Evolutionary conservation across 2,329 filamentous ascomycete genomes (phyloP).

Genomic region (Leptographium galeiforme): DNA sequence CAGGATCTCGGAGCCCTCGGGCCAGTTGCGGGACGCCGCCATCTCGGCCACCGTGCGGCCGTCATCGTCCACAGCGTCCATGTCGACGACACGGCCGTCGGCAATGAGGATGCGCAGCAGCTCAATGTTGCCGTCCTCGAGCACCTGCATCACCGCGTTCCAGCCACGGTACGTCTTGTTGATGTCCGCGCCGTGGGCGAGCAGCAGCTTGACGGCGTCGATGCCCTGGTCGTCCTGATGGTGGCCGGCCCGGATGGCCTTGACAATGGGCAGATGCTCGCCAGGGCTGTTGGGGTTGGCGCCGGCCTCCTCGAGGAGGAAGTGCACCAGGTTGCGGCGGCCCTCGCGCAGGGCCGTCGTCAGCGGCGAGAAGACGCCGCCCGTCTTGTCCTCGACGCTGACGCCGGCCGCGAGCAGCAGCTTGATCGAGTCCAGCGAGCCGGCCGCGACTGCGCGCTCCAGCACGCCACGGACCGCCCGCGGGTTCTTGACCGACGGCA

Average conservation of each 20-base stretch:
- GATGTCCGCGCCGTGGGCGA: slow-evolving; percentile 51
- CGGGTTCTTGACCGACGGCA: slow-evolving; percentile 37
- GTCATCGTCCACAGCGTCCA: slow-evolving; percentile 15
- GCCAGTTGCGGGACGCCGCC: slow-evolving; percentile 43
- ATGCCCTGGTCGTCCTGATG: slow-evolving; percentile 45
- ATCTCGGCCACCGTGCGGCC: slow-evolving; percentile 37
- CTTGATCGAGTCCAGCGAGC: slow-evolving; percentile 54
- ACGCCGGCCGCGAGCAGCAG: slow-evolving; percentile 50
- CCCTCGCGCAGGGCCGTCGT: slow-evolving; percentile 19
- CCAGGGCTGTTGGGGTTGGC: slow-evolving; percentile 31
- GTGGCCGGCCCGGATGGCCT: slow-evolving; percentile 47
- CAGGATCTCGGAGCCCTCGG: slow-evolving; percentile 39
- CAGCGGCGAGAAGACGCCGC: slow-evolving; percentile 49
- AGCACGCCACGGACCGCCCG: slow-evolving; percentile 22
- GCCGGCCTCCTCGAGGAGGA: slow-evolving; percentile 19
- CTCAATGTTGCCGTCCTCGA: slow-evolving; percentile 47
- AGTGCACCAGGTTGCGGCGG: slow-evolving; percentile 38
- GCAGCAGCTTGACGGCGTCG: slow-evolving; percentile 34
- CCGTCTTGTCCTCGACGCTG: slow-evolving; percentile 58
- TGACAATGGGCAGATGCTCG: slow-evolving; percentile 59
- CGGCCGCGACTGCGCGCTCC: slow-evolving; percentile 27
- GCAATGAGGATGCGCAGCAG: slow-evolving; percentile 39
- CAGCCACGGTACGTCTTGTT: slow-evolving; percentile 55
- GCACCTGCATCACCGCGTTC: slow-evolving; percentile 51
- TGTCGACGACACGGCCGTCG: slow-evolving; percentile 10